phyloP scores from a whole-genome alignment of 1,139 yeast genomes.

The Candida dubliniensis region DNA sequence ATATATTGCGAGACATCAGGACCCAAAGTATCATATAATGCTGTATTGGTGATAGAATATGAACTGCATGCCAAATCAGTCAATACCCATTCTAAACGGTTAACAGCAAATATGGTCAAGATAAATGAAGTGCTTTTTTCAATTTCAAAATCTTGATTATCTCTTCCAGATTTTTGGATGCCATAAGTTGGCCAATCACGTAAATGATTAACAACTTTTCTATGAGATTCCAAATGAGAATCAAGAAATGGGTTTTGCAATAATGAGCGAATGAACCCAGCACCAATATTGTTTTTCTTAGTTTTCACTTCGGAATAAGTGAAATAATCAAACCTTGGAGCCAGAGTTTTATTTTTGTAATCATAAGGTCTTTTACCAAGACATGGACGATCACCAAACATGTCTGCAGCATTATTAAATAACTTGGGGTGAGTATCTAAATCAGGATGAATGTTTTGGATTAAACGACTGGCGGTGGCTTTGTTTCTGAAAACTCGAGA shows the following conservation, averaged over 20 bases:
- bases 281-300: slow-evolving; percentile 25
- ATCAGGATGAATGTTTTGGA: slow-evolving; percentile 18
- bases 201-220: slow-evolving; percentile 24
- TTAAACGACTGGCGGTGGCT: slow-evolving; percentile 10
- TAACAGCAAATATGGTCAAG: slow-evolving; percentile 31
- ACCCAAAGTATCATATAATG: slow-evolving; percentile 38
- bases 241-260: slow-evolving; percentile 24
- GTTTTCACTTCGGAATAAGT: slow-evolving; percentile 18
- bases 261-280: slow-evolving; percentile 30
- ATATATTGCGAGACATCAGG: slow-evolving; percentile 29
- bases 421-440: slow-evolving; percentile 30
- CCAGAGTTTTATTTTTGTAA: slow-evolving; percentile 20
- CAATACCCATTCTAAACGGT: slow-evolving; percentile 36
- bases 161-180: slow-evolving; percentile 6
- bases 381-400: slow-evolving; percentile 25
- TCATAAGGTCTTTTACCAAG: slow-evolving; percentile 30
- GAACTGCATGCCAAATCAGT: slow-evolving; percentile 37
- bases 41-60: slow-evolving; percentile 35
- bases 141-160: slow-evolving; percentile 9
- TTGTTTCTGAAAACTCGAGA: slow-evolving; percentile 16
- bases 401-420: slow-evolving; percentile 25
- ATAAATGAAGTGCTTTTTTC: slow-evolving; percentile 25
- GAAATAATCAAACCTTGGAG: slow-evolving; percentile 16
- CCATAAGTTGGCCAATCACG: slow-evolving; percentile 21
- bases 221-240: slow-evolving; percentile 19